These are phyloP conservation scores for Colletotrichum sp. DNA, from an alignment of 2,329 filamentous ascomycete genomes.

Conservation along the genomic window DNA sequence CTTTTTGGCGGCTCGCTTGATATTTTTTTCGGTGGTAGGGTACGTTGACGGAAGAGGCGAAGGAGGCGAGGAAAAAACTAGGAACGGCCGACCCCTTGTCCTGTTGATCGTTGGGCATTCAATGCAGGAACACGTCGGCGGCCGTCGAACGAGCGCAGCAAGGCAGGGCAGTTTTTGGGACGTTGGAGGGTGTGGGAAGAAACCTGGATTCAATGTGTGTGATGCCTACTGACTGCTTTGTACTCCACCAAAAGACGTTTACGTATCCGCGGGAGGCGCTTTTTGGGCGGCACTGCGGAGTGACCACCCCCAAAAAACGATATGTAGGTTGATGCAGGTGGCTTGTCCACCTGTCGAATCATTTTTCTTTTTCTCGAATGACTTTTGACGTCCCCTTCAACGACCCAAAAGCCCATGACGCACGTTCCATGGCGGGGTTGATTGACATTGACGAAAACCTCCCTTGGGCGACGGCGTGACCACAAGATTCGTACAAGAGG, in stretches of 20 bases:
- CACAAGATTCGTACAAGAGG: not conserved
- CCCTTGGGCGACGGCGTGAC: not conserved
- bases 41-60: not conserved
- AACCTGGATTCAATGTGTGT: not conserved
- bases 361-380: not conserved
- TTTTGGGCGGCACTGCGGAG: not conserved
- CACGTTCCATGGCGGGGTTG: not conserved
- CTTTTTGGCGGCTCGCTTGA: not conserved
- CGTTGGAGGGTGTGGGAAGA: not conserved
- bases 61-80: not conserved
- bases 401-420: not conserved
- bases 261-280: not conserved
- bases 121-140: not conserved
- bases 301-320: not conserved
- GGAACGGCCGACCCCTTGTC: not conserved
- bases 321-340: not conserved
- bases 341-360: not conserved
- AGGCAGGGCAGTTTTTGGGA: not conserved
- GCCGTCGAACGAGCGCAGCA: not conserved
- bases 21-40: not conserved
- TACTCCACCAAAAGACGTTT: not conserved
- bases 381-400: not conserved
- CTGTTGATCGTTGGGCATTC: not conserved
- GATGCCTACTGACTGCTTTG: not conserved
- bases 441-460: not conserved